A percentile compares a stretch with the other conserved stretches of the same genome.
These are phyloP conservation scores for Cercospora nicotianae DNA, from an alignment of 2,329 filamentous ascomycete genomes.

Conservation along the genomic window DNA sequence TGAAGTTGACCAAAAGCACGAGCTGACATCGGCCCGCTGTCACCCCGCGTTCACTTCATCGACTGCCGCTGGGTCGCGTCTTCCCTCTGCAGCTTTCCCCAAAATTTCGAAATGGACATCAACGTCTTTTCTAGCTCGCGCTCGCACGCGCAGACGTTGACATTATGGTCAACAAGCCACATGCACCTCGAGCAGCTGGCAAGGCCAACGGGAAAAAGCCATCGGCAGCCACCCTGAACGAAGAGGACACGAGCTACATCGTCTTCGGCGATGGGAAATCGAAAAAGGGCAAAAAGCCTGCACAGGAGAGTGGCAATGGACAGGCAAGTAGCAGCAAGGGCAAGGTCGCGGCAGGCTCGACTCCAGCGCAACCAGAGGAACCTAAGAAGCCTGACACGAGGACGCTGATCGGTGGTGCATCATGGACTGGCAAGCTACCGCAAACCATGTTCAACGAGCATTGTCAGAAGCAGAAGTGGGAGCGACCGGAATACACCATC, in stretches of 20 bases:
- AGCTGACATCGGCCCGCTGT: neutral
- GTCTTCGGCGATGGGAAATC: constrained; percentile 48
- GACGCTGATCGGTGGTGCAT: constrained; percentile 88
- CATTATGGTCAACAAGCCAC: constrained; percentile 52
- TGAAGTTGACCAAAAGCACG: neutral
- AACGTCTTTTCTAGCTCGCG: neutral
- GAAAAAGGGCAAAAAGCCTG: constrained; percentile 47
- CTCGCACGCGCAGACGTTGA: neutral
- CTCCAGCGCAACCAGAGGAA: constrained; percentile 32
- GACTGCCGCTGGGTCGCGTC: constrained; percentile 5
- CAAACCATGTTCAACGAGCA: constrained; percentile 92
- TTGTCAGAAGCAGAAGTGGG: constrained; percentile 95
- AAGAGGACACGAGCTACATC: constrained; percentile 52
- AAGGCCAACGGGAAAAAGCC: constrained; percentile 40
- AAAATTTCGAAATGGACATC: constrained; percentile 14
- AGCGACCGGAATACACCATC: constrained; percentile 87
- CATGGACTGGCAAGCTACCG: constrained; percentile 96
- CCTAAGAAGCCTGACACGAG: constrained; percentile 62
- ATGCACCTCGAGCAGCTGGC: constrained; percentile 46
- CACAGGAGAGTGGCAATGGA: constrained; percentile 15
- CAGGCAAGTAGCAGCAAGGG: constrained; percentile 15
- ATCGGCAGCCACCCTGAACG: constrained; percentile 41
- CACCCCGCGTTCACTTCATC: constrained; percentile 5
- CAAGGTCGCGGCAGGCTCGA: constrained; percentile 24
- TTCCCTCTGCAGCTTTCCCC: constrained; percentile 1